Evolutionary conservation across 2,329 filamentous ascomycete genomes (phyloP), one percentile per base, ranked within the genome.

Genomic region (Penicillium olsonii): DNA sequence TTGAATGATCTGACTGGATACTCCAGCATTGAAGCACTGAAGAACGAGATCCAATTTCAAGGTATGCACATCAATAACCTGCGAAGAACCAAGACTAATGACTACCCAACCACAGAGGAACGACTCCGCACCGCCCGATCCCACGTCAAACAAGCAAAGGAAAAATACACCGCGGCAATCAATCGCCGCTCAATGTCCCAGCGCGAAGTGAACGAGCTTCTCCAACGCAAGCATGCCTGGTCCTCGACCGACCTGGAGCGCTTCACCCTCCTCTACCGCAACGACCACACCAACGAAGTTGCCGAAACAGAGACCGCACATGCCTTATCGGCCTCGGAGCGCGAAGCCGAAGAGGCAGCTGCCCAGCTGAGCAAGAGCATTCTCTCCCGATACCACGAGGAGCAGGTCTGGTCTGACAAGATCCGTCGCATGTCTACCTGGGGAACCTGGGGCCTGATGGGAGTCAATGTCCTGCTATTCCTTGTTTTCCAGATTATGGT

Each of bases 331-430:
- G 80, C 84, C 51, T 85, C 90, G 2, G 94, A 99, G 75, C 81
- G 82, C 37, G 84, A 89, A 52, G 84, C 95, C 53, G 88, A 96
- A 72, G 85, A 88, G 54, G 82, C 91, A 1, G 83, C 85, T 47
- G 83, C 85, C 44, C 82, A 85, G 62, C 76, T 99, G 45, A 92
- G 88, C 67, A 85, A 87, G 54, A 85, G 87, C 42, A 96, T 97
- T 61, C 77, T 96, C 43, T 88, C 88, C 54, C 84, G 95, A 53
- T 99, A 99, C 72, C 94, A 99, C 70, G 94, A 99, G 74, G 94
- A 99, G 76, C 94, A 99, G 75, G 95, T 99, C 48, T 99, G 94
- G 94, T 95, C 90, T 66, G 94, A 99, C 69, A 92, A 95, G 62
- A 99, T 99, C 67, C 82, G 94, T 29, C 81, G 94, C 57, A 96